Evolutionary conservation across 306 rosid genomes (phyloP), one percentile per base, ranked within the genome.

Genomic region (Canavalia gladiata): DNA sequence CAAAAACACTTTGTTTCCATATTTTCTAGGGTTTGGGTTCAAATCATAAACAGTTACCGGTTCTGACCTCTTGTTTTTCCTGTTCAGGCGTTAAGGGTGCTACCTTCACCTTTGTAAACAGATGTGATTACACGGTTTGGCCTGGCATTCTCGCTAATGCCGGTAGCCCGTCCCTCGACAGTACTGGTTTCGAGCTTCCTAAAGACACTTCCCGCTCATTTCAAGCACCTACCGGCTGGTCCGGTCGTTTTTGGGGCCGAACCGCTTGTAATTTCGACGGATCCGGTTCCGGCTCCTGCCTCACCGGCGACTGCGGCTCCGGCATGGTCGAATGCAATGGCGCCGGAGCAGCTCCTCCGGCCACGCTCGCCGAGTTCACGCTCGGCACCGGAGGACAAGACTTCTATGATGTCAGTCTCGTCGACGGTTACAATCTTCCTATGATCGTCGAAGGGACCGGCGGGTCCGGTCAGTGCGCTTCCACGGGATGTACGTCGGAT

Each of bases 201-300:
- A 84, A 77, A 4, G 90, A 85, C 43, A 76, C 97, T 39, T 86
- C 93, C 0, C 92, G 99, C 33, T 46, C 96, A 0, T 86, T 95
- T 47, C 89, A 84, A 62, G 96, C 99, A 0, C 96, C 99, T 4
- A 90, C 99, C 3, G 99, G 98, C 68, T 95, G 99, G 99, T 95
- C 99, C 60, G 99, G 99, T 1, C 91, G 99, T 0, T 95, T 95
- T 90, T 95, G 99, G 99, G 99, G 75, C 2, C 85, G 99, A 64
- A 93, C 98, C 4, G 90, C 88, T 33, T 95, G 98, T 75, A 86
- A 62, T 5, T 95, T 95, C 83, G 96, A 89, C 80, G 92, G 89
- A 76, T 92, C 97, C 77, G 90, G 89, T 0, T 35, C 91, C 28
- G 98, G 97, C 0, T 89, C 96, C 0, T 95, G 99, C n/a, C 68